A percentile compares a stretch with the other conserved stretches of the same genome.
Evolutionary conservation across 2,329 filamentous ascomycete species (phyloP).

Genomic region (Alternaria sp.): DNA sequence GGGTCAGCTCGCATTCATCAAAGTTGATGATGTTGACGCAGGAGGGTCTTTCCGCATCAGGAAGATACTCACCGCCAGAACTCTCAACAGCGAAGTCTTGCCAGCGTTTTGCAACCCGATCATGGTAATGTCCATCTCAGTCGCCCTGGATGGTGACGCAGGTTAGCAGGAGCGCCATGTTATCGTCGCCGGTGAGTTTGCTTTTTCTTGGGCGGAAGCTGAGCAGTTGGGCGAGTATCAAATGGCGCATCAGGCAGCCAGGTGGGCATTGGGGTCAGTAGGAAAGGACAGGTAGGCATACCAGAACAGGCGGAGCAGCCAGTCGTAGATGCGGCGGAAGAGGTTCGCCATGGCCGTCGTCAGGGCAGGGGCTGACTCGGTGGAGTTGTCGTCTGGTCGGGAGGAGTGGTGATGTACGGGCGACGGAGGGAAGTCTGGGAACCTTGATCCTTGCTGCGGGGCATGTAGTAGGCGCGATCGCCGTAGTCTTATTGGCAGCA

Average conservation of each 20-base stretch:
- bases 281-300: constrained; percentile 56
- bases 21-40: constrained; percentile 26
- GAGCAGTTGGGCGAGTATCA: constrained; percentile 28
- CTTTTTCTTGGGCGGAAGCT: constrained; percentile 25
- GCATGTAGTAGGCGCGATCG: constrained; percentile 40
- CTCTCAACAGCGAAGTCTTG: constrained; percentile 92
- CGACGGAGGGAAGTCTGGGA: constrained; percentile 40
- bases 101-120: constrained; percentile 97
- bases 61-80: constrained; percentile 80
- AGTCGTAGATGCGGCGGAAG: constrained; percentile 96
- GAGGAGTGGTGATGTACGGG: constrained; percentile 36
- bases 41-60: constrained; percentile 41
- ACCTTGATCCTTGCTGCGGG: constrained; percentile 46
- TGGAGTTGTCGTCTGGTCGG: constrained; percentile 28
- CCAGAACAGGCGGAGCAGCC: constrained; percentile 97
- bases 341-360: constrained; percentile 75
- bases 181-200: constrained; percentile 18
- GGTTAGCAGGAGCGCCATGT: constrained; percentile 27
- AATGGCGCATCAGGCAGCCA: constrained; percentile 38
- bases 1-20: constrained; percentile 34
- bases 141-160: constrained; percentile 69
- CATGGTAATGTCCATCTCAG: constrained; percentile 99
- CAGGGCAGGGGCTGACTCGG: constrained; percentile 43
- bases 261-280: constrained; percentile 13
- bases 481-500: constrained; percentile 30